Conservation (phyloP, 352 stramenopile genomes). For the Globisporangium nodosum region DNA sequence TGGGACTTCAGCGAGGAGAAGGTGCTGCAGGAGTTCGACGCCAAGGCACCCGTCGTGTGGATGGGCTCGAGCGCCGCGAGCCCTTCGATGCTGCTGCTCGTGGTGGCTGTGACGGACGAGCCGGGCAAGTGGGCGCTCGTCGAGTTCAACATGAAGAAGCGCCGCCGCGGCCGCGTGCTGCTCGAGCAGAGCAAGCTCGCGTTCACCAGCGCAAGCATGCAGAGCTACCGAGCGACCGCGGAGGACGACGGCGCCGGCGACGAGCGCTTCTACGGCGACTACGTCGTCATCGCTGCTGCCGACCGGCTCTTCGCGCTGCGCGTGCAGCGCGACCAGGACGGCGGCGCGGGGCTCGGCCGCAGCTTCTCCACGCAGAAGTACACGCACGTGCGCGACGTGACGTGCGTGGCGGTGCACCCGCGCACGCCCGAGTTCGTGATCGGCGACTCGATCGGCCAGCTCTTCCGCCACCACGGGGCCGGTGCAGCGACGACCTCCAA, state of each 20-base stretch:
- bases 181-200: conserved; percentile 36
- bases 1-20: conserved; percentile 81
- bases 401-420: conserved; percentile 55
- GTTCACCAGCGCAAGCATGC: conserved; percentile 47
- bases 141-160: conserved; percentile 75
- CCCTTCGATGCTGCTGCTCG: conserved; percentile 58
- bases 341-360: conserved; percentile 20
- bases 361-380: conserved; percentile 33
- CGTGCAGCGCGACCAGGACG: conserved; percentile 26
- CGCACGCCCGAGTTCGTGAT: conserved; percentile 47
- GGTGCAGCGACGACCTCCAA: conserved; percentile 27
- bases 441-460: conserved; percentile 60
- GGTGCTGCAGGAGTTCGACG: conserved; percentile 44
- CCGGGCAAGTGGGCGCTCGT: conserved; percentile 43
- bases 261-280: conserved; percentile 30
- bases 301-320: conserved; percentile 37
- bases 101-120: conserved; percentile 15
- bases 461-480: conserved; percentile 43
- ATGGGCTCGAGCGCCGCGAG: conserved; percentile 53
- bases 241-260: conserved; percentile 3
- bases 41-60: conserved; percentile 50
- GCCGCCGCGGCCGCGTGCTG: conserved; percentile 35
- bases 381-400: conserved; percentile 43
- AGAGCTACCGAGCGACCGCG: conserved; percentile 35
- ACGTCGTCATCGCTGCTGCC: conserved; percentile 38